Conservation (phyloP, 2,329 filamentous ascomycete species). For the Curvularia eragrostidis region DNA sequence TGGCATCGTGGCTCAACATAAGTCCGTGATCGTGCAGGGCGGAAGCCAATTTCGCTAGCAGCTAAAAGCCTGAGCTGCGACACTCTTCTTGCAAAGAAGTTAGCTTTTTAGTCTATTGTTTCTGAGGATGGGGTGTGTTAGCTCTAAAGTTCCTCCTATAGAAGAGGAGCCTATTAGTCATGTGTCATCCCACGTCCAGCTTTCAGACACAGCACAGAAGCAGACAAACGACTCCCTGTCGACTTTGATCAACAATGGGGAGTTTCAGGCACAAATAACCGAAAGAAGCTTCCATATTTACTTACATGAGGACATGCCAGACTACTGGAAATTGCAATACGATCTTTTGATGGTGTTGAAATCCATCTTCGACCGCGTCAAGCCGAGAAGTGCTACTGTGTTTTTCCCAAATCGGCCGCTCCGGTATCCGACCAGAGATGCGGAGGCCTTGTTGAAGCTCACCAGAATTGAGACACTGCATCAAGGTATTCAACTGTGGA, state of each 20-base stretch:
- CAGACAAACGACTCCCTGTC: not conserved
- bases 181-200: not conserved
- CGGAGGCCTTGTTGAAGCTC: slow-evolving; percentile 1
- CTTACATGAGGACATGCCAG: slow-evolving; percentile 2
- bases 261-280: slow-evolving; percentile 7
- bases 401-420: slow-evolving; percentile 11
- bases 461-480: slow-evolving; percentile 4
- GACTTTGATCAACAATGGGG: not conserved
- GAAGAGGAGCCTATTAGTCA: not conserved
- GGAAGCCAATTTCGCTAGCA: no score
- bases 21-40: no score
- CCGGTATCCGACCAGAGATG: slow-evolving; percentile 3
- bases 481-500: slow-evolving; percentile 8
- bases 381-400: slow-evolving; percentile 3
- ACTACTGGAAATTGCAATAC: slow-evolving; percentile 6
- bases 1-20: no score
- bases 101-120: not conserved
- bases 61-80: not conserved
- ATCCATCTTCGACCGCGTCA: slow-evolving; percentile 8
- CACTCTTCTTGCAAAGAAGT: not conserved
- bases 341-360: slow-evolving; percentile 10
- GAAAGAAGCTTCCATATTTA: slow-evolving; percentile 5
- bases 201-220: not conserved
- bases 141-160: not conserved
- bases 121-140: not conserved